Base-by-base conservation (phyloP, 345 rosid species). In the Balakata baccata region DNA sequence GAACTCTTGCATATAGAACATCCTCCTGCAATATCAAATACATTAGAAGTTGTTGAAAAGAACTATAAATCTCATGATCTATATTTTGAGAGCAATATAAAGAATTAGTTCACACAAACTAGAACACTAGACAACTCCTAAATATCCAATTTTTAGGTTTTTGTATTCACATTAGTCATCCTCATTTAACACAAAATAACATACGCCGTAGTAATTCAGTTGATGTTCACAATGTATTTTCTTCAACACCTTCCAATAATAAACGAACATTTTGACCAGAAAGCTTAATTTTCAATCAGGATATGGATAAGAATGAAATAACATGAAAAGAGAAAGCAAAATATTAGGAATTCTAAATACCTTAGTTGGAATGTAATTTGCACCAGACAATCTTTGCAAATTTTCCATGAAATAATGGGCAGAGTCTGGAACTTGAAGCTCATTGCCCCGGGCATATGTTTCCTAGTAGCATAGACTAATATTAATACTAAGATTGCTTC, bases 381-480 rank as follows among this genome's bases (percentile, higher is more conserved):
- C 53, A 66, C 87, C 91, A 64, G 94, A 90, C 74, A 96, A 77
- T 77, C 99, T 86, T 69, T 84, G 85, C 86, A 93, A 85, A 77
- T 90, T 93, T 76, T 91, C 98, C 99, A 96, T 90, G 81, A 96
- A 94, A 88, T 91, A 96, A 57, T 78, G 77, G 1, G 91, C 81
- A 83, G 98, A 96, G 73, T 96, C 99, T 4, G 99, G 99, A 82
- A 96, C 90, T 84, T 93, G 98, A 81, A 96, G 89, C 83, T 90
- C 93, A 73, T 83, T 86, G 71, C 94, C 93, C 75, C 92, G 90
- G 75, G 85, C 78, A 77, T 86, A 90, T 39, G 98, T 90, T 85
- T 96, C 94, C 99, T 96, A 79, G 77, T 80, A 78, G 73, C 52
- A 74, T 0, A 37, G 56, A 77, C 47, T 39, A 38, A 81, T 65